Conservation (phyloP, 768 basidiomycete species). For the Crucibulum laeve region DNA sequence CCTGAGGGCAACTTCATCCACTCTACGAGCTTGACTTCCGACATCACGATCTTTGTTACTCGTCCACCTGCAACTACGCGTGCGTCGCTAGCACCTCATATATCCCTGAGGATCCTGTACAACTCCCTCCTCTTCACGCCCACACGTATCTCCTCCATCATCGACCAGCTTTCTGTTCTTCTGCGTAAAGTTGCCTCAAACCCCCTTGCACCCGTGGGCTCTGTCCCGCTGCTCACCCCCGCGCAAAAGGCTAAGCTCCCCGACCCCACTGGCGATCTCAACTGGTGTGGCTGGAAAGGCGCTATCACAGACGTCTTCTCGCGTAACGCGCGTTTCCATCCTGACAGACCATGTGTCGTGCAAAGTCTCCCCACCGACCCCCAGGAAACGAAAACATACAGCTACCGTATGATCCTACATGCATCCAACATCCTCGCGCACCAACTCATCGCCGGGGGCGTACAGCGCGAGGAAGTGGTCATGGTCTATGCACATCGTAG, state of each 20-base stretch:
- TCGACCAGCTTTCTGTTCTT: slow-evolving; percentile 82
- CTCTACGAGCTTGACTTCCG: slow-evolving; percentile 82
- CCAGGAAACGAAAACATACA: slow-evolving; percentile 58
- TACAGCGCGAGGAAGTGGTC: slow-evolving; percentile 92
- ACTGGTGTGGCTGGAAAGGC: slow-evolving; percentile 98
- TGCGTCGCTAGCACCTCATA: slow-evolving; percentile 64
- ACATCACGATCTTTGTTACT: slow-evolving; percentile 87
- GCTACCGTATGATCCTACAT: slow-evolving; percentile 76
- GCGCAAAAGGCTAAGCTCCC: slow-evolving; percentile 70
- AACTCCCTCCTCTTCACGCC: slow-evolving; percentile 92
- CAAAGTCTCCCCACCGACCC: slow-evolving; percentile 58
- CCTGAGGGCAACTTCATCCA: slow-evolving; percentile 71
- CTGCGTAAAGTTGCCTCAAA: slow-evolving; percentile 67
- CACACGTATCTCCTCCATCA: slow-evolving; percentile 67
- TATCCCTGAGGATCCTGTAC: slow-evolving; percentile 83
- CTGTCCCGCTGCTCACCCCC: slow-evolving; percentile 75
- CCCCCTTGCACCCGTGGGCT: slow-evolving; percentile 68
- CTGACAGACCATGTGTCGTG: slow-evolving; percentile 85
- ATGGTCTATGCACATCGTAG: slow-evolving; percentile 97
- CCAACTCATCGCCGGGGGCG: slow-evolving; percentile 78
- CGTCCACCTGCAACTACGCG: slow-evolving; percentile 65
- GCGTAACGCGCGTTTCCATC: slow-evolving; percentile 72
- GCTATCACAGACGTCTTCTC: slow-evolving; percentile 96
- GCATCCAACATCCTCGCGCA: slow-evolving; percentile 91
- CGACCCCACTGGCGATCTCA: slow-evolving; percentile 78